Evolutionary conservation across 805 yeast genomes (phyloP).

Genomic region (Metschnikowia lachancei): DNA sequence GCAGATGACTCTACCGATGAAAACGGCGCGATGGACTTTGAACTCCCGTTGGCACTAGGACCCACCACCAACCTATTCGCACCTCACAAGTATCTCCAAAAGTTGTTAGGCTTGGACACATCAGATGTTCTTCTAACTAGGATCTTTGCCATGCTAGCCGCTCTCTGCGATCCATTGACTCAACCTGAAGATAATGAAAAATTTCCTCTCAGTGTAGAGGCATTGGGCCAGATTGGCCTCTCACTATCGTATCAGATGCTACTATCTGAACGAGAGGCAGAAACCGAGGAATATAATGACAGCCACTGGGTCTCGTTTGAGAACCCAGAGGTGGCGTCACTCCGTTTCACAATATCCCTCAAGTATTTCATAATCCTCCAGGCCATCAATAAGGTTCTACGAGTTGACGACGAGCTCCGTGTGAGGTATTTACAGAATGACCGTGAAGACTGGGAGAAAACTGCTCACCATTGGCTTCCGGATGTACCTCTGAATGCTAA

Average conservation of each 20-base stretch:
- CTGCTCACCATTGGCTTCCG: slow-evolving; percentile 30
- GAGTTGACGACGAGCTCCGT: slow-evolving; percentile 42
- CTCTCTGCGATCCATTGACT: slow-evolving; percentile 57
- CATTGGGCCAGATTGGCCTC: slow-evolving; percentile 51
- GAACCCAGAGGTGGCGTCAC: slow-evolving; percentile 25
- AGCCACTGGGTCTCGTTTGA: slow-evolving; percentile 12
- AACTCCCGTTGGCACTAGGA: slow-evolving; percentile 14
- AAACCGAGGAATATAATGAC: background rate
- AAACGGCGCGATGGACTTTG: slow-evolving; percentile 15
- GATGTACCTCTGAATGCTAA: slow-evolving; percentile 10
- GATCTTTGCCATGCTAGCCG: slow-evolving; percentile 20
- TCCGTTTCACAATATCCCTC: slow-evolving; percentile 35
- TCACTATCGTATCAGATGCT: slow-evolving; percentile 34
- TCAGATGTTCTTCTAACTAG: slow-evolving; percentile 11
- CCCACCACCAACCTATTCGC: slow-evolving; percentile 15
- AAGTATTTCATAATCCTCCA: slow-evolving; percentile 38
- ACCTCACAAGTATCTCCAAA: slow-evolving; percentile 12
- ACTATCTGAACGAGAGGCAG: slow-evolving; percentile 10
- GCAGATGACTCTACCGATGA: slow-evolving; percentile 17
- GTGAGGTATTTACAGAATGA: slow-evolving; percentile 44
- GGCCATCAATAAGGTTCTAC: slow-evolving; percentile 33
- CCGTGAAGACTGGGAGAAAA: slow-evolving; percentile 25
- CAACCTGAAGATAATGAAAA: slow-evolving; percentile 63
- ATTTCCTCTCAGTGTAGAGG: slow-evolving; percentile 52
- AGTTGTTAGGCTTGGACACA: slow-evolving; percentile 9